Conservation (phyloP, 2,329 filamentous ascomycete species). For the Trichoderma sp. region DNA sequence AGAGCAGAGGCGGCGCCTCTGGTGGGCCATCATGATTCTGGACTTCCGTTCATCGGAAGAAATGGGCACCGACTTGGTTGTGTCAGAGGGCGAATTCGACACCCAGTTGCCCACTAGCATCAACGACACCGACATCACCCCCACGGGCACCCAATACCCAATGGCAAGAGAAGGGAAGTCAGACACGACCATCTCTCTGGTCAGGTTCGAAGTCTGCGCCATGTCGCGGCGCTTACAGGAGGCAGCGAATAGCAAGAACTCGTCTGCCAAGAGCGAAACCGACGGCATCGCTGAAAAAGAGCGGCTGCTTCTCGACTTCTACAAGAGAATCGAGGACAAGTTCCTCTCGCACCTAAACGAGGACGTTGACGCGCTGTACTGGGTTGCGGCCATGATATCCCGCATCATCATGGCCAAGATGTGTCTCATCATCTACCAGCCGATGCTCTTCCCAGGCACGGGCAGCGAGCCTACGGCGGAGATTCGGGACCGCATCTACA, state of each 20-base stretch:
- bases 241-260: slow-evolving; percentile 40
- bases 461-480: slow-evolving; percentile 61
- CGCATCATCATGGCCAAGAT: slow-evolving; percentile 77
- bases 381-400: slow-evolving; percentile 68
- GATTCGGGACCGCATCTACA: slow-evolving; percentile 68
- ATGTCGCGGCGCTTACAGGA: slow-evolving; percentile 44
- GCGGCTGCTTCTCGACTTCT: slow-evolving; percentile 54
- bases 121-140: slow-evolving; percentile 52
- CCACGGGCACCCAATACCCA: slow-evolving; percentile 52
- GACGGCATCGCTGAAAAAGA: slow-evolving; percentile 44
- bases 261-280: slow-evolving; percentile 37
- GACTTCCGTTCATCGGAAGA: slow-evolving; percentile 60
- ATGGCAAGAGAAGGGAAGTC: slow-evolving; percentile 53
- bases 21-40: slow-evolving; percentile 62
- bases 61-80: slow-evolving; percentile 51
- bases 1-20: slow-evolving; percentile 62
- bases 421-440: slow-evolving; percentile 76
- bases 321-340: slow-evolving; percentile 56
- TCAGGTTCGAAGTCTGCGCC: slow-evolving; percentile 56
- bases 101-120: slow-evolving; percentile 54
- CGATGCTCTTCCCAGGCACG: slow-evolving; percentile 63
- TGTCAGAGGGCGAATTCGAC: slow-evolving; percentile 49
- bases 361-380: slow-evolving; percentile 58
- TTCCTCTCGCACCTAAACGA: slow-evolving; percentile 57
- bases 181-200: slow-evolving; percentile 52